A percentile compares a stretch with the other conserved stretches of the same genome.
Evolutionary conservation across 257 asterid genomes (phyloP).

Genomic region (Nicotiana sylvestris): DNA sequence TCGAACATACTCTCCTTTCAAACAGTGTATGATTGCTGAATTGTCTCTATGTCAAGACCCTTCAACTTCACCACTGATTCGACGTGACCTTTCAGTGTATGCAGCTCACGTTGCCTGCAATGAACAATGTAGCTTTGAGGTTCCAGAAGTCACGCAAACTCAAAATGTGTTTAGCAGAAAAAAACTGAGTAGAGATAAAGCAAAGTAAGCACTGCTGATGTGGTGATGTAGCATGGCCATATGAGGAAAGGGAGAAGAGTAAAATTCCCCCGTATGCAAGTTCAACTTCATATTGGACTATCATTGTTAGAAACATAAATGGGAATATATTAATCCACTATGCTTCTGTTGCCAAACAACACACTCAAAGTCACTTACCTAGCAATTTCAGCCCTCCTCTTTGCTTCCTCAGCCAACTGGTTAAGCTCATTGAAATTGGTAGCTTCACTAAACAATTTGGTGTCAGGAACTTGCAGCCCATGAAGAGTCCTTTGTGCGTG

Average conservation of each 20-base stretch:
- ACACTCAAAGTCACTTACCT: conserved; percentile 36
- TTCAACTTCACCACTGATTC: conserved; percentile 92
- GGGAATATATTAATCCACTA: not conserved
- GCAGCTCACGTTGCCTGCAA: conserved; percentile 80
- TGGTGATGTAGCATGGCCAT: not conserved
- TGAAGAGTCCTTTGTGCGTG: conserved; percentile 97
- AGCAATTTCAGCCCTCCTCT: conserved; percentile 95
- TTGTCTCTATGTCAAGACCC: conserved; percentile 94
- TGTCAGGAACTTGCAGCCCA: conserved; percentile 89
- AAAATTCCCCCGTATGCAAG: not conserved
- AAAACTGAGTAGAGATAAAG: not conserved
- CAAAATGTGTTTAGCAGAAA: not conserved
- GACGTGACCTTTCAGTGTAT: conserved; percentile 86
- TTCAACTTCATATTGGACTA: not conserved
- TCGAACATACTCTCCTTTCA: conserved; percentile 33
- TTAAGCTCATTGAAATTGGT: conserved; percentile 84
- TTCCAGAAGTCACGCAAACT: not conserved
- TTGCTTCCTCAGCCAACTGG: conserved; percentile 98
- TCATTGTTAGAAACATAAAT: not conserved
- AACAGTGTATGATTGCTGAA: conserved; percentile 93
- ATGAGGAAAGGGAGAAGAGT: not conserved
- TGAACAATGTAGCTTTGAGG: not conserved
- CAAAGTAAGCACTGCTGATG: not conserved
- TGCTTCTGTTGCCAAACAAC: not conserved
- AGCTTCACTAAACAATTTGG: conserved; percentile 68